phyloP scores from a whole-genome alignment of 345 rosid genomes.

The Pistacia vera region DNA sequence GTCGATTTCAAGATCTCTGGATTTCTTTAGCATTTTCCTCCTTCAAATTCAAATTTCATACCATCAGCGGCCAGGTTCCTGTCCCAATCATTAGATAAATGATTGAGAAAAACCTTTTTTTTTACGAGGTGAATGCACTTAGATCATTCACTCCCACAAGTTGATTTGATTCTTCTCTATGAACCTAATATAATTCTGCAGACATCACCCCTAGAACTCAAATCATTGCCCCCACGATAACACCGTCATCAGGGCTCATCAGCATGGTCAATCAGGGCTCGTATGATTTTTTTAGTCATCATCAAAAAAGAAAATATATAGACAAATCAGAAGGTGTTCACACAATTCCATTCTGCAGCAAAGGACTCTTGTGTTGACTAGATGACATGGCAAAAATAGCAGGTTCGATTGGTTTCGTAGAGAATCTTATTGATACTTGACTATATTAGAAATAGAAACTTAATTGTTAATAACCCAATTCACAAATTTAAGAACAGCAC shows the following conservation, averaged over 20 bases:
- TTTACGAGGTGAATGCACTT: not conserved
- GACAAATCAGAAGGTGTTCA: not conserved
- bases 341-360: not conserved
- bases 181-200: too few species aligned
- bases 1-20: slow-evolving; percentile 81
- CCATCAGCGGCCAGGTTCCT: slow-evolving; percentile 94
- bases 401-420: not conserved
- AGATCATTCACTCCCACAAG: not conserved
- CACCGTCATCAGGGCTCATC: not conserved
- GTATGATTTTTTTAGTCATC: not conserved
- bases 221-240: not conserved
- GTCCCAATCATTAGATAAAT: not conserved
- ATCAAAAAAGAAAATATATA: not conserved
- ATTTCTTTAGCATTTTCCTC: slow-evolving; percentile 69
- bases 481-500: not conserved
- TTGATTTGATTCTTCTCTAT: not conserved
- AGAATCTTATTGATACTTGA: not conserved
- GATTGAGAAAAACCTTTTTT: too few species aligned
- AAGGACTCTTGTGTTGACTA: not conserved
- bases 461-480: not conserved
- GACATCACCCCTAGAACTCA: not conserved
- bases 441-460: too few species aligned
- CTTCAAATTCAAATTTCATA: slow-evolving; percentile 65
- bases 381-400: not conserved
- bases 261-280: not conserved